Evolutionary conservation across 2,329 filamentous ascomycete species (phyloP).

Genomic region (Chaetomiaceae sp.): DNA sequence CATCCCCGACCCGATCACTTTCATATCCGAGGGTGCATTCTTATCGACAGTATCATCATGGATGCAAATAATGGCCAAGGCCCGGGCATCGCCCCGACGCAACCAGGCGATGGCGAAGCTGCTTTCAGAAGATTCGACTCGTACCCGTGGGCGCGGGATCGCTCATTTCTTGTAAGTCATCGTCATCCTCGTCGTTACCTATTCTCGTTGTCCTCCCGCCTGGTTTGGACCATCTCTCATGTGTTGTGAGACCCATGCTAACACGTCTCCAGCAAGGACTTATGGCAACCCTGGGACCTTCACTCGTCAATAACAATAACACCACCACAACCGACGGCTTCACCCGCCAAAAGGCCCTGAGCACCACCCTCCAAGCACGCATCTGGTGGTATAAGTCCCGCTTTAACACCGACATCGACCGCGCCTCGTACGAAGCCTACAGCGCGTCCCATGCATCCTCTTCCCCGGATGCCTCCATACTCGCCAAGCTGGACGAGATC

Average conservation of each 20-base stretch:
- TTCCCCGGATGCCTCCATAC: conserved; percentile 21
- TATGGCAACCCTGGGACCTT: conserved; percentile 23
- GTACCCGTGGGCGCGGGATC: conserved; percentile 64
- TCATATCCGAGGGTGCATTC: background rate
- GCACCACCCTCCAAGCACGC: conserved; percentile 61
- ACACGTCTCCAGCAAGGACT: conserved; percentile 23
- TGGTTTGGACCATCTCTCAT: background rate
- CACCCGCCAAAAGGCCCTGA: conserved; percentile 31
- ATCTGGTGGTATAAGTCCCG: conserved; percentile 27
- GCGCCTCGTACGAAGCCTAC: conserved; percentile 20
- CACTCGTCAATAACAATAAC: conserved; percentile 5
- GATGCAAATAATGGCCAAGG: background rate
- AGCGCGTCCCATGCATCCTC: conserved; percentile 2
- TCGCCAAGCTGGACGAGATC: conserved; percentile 24
- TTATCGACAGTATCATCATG: conserved; percentile 9
- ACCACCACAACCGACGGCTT: conserved; percentile 14
- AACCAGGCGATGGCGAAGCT: conserved; percentile 19
- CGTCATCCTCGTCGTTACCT: background rate
- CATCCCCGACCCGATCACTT: background rate
- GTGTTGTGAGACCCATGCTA: conserved; percentile 6
- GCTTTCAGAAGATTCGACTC: conserved; percentile 58
- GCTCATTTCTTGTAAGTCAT: conserved; percentile 56
- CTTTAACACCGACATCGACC: conserved; percentile 21
- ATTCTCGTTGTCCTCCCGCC: too few species aligned
- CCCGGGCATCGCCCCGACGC: background rate